Conservation (phyloP, 2,329 filamentous ascomycete genomes). For the Neofusicoccum umdonicola region DNA sequence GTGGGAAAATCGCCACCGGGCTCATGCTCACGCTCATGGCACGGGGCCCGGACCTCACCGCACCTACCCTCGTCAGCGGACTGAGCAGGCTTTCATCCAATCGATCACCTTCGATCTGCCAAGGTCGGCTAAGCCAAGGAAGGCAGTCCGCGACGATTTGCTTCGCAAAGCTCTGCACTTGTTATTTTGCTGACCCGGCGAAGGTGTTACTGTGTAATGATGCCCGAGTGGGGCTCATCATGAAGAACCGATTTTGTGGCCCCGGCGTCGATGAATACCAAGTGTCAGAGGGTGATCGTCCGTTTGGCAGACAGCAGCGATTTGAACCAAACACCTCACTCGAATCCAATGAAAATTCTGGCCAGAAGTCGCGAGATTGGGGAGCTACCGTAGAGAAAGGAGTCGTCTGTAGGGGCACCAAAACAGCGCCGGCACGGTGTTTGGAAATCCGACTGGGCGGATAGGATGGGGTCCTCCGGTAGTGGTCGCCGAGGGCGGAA, state of each 20-base stretch:
- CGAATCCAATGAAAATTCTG: not conserved
- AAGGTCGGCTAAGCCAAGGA: not conserved
- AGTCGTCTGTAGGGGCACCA: not conserved
- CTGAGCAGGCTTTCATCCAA: not conserved
- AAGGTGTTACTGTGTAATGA: not conserved
- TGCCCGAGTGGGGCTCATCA: constrained; percentile 2
- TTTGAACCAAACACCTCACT: not conserved
- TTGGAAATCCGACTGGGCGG: not conserved
- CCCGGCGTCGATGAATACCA: not conserved
- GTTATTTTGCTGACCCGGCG: not conserved
- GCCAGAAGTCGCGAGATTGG: not conserved
- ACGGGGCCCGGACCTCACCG: constrained; percentile 4
- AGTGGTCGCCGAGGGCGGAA: not conserved
- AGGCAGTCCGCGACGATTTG: constrained; percentile 2
- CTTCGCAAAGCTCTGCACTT: not conserved
- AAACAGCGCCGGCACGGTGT: not conserved
- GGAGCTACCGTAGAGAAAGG: not conserved
- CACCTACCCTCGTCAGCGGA: not conserved
- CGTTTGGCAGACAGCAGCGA: too few species aligned
- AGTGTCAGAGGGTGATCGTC: not conserved
- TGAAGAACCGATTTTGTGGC: not conserved
- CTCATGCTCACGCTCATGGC: not conserved
- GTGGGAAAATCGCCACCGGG: not conserved
- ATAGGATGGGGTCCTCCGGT: not conserved
- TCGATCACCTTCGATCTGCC: constrained; percentile 9